Base-by-base conservation (phyloP, 2,329 filamentous ascomycete species). In the Talaromyces sp. region DNA sequence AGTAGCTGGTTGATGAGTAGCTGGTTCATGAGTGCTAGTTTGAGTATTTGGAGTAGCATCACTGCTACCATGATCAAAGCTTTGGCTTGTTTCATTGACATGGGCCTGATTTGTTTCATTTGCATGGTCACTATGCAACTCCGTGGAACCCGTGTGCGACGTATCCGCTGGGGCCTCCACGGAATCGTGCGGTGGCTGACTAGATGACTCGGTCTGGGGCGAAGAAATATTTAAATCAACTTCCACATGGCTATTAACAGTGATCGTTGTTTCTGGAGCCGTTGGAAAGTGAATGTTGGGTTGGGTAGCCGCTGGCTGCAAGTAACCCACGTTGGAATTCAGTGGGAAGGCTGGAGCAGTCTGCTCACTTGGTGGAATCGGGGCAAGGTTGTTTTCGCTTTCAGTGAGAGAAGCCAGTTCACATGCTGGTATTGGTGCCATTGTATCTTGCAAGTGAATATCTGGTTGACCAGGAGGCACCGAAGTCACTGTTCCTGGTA, bases 341-440 rank as follows among this genome's bases (percentile, higher is more conserved):
- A 17, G 10, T 51, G 55, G 28, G 19, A 30, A 36, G 2, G 13
- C 49, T 30, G 27, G 36, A 7, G 11, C 8, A 30, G 36, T 25
- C 13, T 61, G 55, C 52, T 61, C 60, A 49, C 49, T 36, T 15
- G 49, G 56, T 19, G 60, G 56, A 51, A 59, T 55, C 7, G 60
- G 60, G 3, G 39, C 49, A 6, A 62, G 22, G 22, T 28, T 27
- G 13, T 27, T 58, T 22, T 17, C 39, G 30, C 5, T 33, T 15
- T 25, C n/a, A 22, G 19, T 22, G 10, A 25, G 15, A 30, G 49
- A 30, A 1, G 22, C 32, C 6, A 39, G 10, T 27, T 58, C 60
- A 42, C 55, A 53, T 17, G 60, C 25, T n/a, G 60, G 60, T 8
- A 58, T 55, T 22, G 60, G 55, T 33, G 55, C 60, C 39, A 58